Evolutionary conservation across 495 filamentous ascomycete species (phyloP), one percentile per base, ranked within the genome.

Genomic region (Hypoxylon lenormandii): DNA sequence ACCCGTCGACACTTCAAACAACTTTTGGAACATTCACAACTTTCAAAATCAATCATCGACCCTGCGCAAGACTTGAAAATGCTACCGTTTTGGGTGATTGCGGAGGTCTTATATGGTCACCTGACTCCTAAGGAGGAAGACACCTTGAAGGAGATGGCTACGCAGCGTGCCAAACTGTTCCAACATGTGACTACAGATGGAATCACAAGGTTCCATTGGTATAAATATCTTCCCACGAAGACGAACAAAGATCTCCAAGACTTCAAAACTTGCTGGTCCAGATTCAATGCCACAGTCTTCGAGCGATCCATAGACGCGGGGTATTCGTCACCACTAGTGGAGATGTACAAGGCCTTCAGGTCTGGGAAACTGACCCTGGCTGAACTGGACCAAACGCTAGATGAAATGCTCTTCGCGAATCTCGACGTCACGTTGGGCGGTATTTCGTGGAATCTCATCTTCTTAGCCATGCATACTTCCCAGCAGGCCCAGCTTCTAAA

Each of bases 401-500:
- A 80, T 53, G 82, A 84, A 61, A 72, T 74, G 57, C 73, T 83
- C 2, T 83, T 77, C 59, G 81, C 79, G 1, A 83, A 84, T 54
- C 64, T 84, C 0, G 82, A 84, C 58, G 81, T 83, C 0, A 80
- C 81, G 0, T 75, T 74, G 5, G 72, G 76, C 7, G 77, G 62
- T 6, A 12, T 82, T 0, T 74, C 78, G 1, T 83, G 81, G 81
- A 74, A 63, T 15, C 49, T 80, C 6, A 43, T 82, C 12, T 77
- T 80, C 51, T 64, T 84, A 0, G 82, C 80, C 5, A 60, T 67
- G 3, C 6, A 82, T 60, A 68, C 42, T 0, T 42, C 63, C 2
- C 42, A 68, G 2, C 78, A 82, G 50, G 40, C 50, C 2, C 13
- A 65, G 37, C 61, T 82, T 7, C 71, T 66, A 2, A 45, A 58